Base-by-base conservation (phyloP, 2,329 filamentous ascomycete species). In the Didymella glomerata region DNA sequence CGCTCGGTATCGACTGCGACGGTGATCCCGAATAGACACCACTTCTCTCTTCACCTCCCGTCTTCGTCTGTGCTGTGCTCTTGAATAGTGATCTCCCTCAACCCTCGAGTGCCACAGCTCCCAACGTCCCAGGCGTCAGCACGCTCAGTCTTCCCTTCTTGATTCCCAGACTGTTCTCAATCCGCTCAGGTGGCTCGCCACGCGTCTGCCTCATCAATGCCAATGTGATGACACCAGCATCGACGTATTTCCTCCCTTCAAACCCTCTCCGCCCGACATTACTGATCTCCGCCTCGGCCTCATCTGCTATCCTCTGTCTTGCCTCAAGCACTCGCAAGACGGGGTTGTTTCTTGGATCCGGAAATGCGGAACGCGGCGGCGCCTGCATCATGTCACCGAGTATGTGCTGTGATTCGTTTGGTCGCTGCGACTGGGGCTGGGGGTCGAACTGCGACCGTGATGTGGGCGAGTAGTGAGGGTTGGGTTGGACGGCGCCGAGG, bases 401-500 rank as follows among this genome's bases (percentile, higher is more conserved):
- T 32, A 65, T 67, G 6, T 64, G 69, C 6, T 44, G 40, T 34
- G 55, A 50, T 13, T 44, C 41, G 6, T 27, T 44, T 3, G 50
- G 40, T 13, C 50, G 56, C 50, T 51, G 56, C n/a, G 56, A 66
- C 63, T 68, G 57, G 68, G 68, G 28, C 61, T 70, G 70, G 34
- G 76, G 72, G 61, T 73, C 76, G 62, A 72, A 73, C 44, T 74
- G 62, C 65, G 84, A 85, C 24, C 81, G 81, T 44, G 85, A 87
- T 40, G 83, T 81, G 32, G 81, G 78, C 11, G 85, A 87, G 62
- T 82, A 79, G 25, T 85, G 85, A 2, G 84, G 84, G 59, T 82
- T 83, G 28, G 85, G 84, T 53, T 82, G 82, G 8, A 88, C 86
- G 54, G 85, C 82, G 56, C 86, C 86, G 57, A 88, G 79, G 45